Conservation (phyloP, 192 early-diverging fungal genomes). For the Obelidium mucronatum region DNA sequence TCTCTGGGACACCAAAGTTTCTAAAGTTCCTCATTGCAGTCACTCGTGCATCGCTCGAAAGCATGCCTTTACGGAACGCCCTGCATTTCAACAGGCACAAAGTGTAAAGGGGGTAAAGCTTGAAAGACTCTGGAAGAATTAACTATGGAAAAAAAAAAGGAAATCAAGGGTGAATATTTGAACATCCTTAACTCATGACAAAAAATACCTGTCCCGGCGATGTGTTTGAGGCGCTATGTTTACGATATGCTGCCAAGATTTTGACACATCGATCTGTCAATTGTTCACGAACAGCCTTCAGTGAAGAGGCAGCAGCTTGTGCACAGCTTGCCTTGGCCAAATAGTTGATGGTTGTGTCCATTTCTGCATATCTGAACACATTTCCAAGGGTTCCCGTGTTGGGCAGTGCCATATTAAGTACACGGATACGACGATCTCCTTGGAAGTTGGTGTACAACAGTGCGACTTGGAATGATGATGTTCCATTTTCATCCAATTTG, state of each 20-base stretch:
- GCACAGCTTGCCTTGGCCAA: slow-evolving; percentile 81
- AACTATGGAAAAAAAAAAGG: slow-evolving; percentile 55
- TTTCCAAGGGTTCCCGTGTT: slow-evolving; percentile 78
- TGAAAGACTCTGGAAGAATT: slow-evolving; percentile 96
- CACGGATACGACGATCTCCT: slow-evolving; percentile 90
- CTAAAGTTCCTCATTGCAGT: slow-evolving; percentile 82
- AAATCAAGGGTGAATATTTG: too few species aligned
- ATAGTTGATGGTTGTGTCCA: slow-evolving; percentile 91
- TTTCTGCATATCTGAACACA: slow-evolving; percentile 88
- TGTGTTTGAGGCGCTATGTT: slow-evolving; percentile 86
- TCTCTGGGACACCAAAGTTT: slow-evolving; percentile 74
- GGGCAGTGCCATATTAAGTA: slow-evolving; percentile 85
- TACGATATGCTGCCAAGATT: slow-evolving; percentile 89
- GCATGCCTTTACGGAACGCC: slow-evolving; percentile 79
- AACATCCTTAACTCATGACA: neutral
- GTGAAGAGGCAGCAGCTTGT: slow-evolving; percentile 71
- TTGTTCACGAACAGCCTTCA: slow-evolving; percentile 80
- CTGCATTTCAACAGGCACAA: slow-evolving; percentile 85
- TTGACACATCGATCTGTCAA: slow-evolving; percentile 89
- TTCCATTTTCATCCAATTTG: slow-evolving; percentile 79
- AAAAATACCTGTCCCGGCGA: slow-evolving; percentile 75
- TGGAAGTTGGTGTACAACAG: slow-evolving; percentile 91
- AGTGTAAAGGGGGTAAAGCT: slow-evolving; percentile 88
- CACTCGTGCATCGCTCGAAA: slow-evolving; percentile 83
- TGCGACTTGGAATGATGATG: slow-evolving; percentile 89